Conservation (phyloP, 768 basidiomycete genomes). For the Piloderma croceum region DNA sequence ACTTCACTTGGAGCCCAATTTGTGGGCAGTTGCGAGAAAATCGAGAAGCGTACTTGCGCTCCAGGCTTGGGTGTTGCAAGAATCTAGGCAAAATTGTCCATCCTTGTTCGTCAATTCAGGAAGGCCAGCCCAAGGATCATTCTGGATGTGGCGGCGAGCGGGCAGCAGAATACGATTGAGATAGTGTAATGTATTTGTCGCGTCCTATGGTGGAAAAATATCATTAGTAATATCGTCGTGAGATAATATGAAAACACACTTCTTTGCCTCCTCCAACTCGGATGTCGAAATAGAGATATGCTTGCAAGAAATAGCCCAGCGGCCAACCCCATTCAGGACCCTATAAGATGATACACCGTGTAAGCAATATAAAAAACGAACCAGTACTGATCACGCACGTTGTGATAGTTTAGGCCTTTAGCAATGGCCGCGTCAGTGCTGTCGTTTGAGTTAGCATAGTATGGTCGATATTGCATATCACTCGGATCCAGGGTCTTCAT, state of each 20-base stretch:
- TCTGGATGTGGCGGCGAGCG: conserved; percentile 67
- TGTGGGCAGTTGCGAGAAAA: conserved; percentile 74
- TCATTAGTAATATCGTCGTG: conserved; percentile 7
- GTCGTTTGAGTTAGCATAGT: conserved; percentile 94
- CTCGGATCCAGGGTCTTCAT: conserved; percentile 92
- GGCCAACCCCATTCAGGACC: conserved; percentile 97
- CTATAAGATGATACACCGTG: conserved; percentile 32
- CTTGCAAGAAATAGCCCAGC: conserved; percentile 89
- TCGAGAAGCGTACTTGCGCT: conserved; percentile 89
- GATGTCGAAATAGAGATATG: conserved; percentile 85
- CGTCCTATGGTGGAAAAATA: conserved; percentile 43
- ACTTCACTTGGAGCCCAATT: conserved; percentile 13
- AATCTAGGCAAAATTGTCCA: conserved; percentile 78
- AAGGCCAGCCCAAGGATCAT: conserved; percentile 87
- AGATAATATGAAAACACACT: conserved; percentile 36
- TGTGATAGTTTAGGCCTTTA: conserved; percentile 93
- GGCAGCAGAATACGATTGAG: conserved; percentile 68
- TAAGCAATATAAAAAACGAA: not conserved
- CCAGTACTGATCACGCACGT: conserved; percentile 41
- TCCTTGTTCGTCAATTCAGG: conserved; percentile 90
- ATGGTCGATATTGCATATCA: conserved; percentile 85
- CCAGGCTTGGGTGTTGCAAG: conserved; percentile 95
- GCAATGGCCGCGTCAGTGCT: conserved; percentile 76
- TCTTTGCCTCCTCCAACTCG: conserved; percentile 59
- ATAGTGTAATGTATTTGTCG: conserved; percentile 67